Evolutionary conservation across 1,284 basidiomycete genomes (phyloP), one percentile per base, ranked within the genome.

Genomic region (Ganoderma meredithae): DNA sequence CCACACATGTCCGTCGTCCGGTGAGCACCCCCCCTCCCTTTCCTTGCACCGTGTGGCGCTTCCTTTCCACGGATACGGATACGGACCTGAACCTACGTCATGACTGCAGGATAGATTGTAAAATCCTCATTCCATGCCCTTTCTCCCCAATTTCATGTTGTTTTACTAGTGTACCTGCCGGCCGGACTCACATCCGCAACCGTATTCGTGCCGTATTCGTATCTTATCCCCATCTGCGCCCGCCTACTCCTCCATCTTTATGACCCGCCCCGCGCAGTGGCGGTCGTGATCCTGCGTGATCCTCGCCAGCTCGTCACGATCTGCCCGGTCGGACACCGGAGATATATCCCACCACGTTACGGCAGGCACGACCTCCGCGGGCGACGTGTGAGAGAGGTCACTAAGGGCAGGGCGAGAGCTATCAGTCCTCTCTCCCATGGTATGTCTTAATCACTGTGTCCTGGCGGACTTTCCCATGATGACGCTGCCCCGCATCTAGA

Each of bases 81-180:
- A 52, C 22, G 56, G 62, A 64, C 27, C 39, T 31, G 41, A 62
- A 62, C 56, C 49, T 13, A 58, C 22, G 47, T 25, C 47, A 52
- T 52, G 31, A 27, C 40, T 60, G 58, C 67, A 69, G 65, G 66
- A 60, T 69, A 69, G 71, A 67, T 63, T 70, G 69, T 70, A 70
- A 22, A 64, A 53, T 64, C 66, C 53, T 62, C 55, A 58, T 52
- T 56, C 60, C 60, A 56, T 60, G 56, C 66, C 59, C 59, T 22
- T 43, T 33, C 25, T 9, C 41, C 41, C 52, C 62, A 55, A 72
- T 69, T 60, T 69, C 41, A 72, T 72, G 71, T 69, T 69, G 69
- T 72, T 67, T 53, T 70, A 70, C 62, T 64, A 64, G 39, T 19
- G 56, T 59, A 22, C n/a, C 31, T 40, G 1, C 13, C 36, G 52